Conservation (phyloP, 768 basidiomycete genomes). For the Pleurotus citrinopileatus region DNA sequence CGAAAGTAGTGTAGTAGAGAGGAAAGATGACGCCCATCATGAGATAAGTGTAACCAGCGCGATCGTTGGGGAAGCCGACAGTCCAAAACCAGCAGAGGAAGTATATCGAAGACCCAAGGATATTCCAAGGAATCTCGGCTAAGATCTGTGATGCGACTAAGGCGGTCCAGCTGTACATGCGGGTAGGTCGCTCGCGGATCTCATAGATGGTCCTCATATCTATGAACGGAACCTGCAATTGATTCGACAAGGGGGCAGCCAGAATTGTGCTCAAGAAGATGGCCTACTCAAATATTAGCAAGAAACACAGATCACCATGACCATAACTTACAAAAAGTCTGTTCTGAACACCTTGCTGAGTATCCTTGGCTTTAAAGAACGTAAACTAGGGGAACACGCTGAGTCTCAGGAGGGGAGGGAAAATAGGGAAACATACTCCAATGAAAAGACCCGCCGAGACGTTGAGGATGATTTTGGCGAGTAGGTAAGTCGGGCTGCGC, state of each 20-base stretch:
- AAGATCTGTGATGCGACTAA: slow-evolving; percentile 52
- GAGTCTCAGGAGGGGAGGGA: background rate
- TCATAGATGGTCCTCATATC: slow-evolving; percentile 60
- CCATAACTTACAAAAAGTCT: slow-evolving; percentile 56
- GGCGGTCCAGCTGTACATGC: slow-evolving; percentile 65
- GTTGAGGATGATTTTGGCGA: slow-evolving; percentile 56
- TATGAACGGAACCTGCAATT: slow-evolving; percentile 63
- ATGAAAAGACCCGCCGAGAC: slow-evolving; percentile 54
- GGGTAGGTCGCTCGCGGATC: slow-evolving; percentile 61
- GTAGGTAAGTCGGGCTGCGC: slow-evolving; percentile 57
- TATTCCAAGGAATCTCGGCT: slow-evolving; percentile 64
- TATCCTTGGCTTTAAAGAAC: slow-evolving; percentile 54
- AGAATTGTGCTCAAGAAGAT: slow-evolving; percentile 57
- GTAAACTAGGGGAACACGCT: slow-evolving; percentile 39
- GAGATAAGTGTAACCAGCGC: slow-evolving; percentile 55
- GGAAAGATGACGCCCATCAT: slow-evolving; percentile 33
- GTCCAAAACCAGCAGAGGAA: slow-evolving; percentile 77
- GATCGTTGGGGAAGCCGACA: slow-evolving; percentile 51
- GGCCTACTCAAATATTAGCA: slow-evolving; percentile 29
- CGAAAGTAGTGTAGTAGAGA: slow-evolving; percentile 43
- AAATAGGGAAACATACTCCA: slow-evolving; percentile 26
- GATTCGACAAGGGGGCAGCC: slow-evolving; percentile 53
- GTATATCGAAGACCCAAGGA: slow-evolving; percentile 55
- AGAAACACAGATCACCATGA: slow-evolving; percentile 10
- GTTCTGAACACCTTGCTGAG: slow-evolving; percentile 57